A percentile compares a stretch with the other conserved stretches of the same genome.
Evolutionary conservation across 2,329 filamentous ascomycete species (phyloP).

Genomic region (Botrytis squamosa): DNA sequence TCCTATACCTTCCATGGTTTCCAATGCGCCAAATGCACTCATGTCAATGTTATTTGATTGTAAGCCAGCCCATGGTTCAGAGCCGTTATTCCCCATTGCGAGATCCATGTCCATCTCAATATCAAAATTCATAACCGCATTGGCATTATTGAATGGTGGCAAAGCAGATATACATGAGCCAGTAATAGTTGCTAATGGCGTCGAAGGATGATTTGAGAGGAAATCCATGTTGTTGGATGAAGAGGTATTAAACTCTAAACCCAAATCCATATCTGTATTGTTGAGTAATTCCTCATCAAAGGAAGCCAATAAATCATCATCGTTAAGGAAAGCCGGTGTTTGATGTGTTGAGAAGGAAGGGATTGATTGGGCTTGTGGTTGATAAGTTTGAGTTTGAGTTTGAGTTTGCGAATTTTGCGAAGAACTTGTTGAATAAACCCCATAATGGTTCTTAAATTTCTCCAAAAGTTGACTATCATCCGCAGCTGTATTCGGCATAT

Average conservation of each 20-base stretch:
- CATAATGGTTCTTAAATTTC: constrained; percentile 46
- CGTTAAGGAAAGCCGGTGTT: constrained; percentile 20
- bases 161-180: not conserved
- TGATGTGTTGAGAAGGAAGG: not conserved
- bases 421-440: not conserved
- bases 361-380: constrained; percentile 10
- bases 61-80: not conserved
- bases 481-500: constrained; percentile 49
- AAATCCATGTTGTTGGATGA: not conserved
- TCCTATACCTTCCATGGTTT: constrained; percentile 11
- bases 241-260: not conserved
- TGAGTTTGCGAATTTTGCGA: not conserved
- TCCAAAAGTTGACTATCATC: constrained; percentile 53
- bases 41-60: not conserved
- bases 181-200: not conserved
- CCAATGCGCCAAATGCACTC: constrained; percentile 9
- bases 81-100: not conserved
- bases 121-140: constrained; percentile 22
- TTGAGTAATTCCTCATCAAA: constrained; percentile 27
- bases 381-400: constrained; percentile 2
- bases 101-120: constrained; percentile 8
- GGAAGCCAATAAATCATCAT: constrained; percentile 29
- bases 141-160: not conserved
- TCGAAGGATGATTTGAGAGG: not conserved
- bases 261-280: not conserved